phyloP scores from a whole-genome alignment of 2,329 filamentous ascomycete species.

The Neonectria ditissima region DNA sequence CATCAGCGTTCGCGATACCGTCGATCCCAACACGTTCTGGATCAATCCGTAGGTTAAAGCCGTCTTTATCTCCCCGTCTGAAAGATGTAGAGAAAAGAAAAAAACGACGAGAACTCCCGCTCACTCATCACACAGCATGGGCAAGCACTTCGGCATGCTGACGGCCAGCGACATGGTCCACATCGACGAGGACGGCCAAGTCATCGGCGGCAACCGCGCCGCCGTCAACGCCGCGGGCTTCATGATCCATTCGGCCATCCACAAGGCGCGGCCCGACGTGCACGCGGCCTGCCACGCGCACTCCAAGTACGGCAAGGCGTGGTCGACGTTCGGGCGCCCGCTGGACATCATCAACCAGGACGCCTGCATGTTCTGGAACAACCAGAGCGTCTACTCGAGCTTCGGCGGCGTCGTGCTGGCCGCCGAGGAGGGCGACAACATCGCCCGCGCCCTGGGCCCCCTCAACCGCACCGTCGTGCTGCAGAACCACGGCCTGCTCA shows the following conservation, averaged over 20 bases:
- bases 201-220: conserved; percentile 68
- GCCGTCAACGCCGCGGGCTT: conserved; percentile 72
- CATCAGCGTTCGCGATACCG: conserved; percentile 72
- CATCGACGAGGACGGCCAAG: conserved; percentile 68
- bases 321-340: conserved; percentile 67
- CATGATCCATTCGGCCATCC: conserved; percentile 70
- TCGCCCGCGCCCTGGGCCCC: conserved; percentile 68
- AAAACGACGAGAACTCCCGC: not conserved
- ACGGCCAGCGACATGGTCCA: conserved; percentile 72
- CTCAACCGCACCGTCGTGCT: conserved; percentile 67
- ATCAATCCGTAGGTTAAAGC: conserved; percentile 64
- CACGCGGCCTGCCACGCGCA: conserved; percentile 73
- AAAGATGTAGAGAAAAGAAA: not conserved
- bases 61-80: not conserved
- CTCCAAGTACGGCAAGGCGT: conserved; percentile 69
- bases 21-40: conserved; percentile 70
- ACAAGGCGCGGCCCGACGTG: conserved; percentile 70
- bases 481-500: conserved; percentile 74
- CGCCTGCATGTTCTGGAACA: conserved; percentile 66
- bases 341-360: conserved; percentile 74
- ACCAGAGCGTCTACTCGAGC: conserved; percentile 69
- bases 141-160: conserved; percentile 70
- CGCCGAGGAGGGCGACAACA: conserved; percentile 68
- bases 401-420: conserved; percentile 73
- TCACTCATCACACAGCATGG: conserved; percentile 50